Evolutionary conservation across 768 basidiomycete genomes (phyloP).

Genomic region (Coprinopsis strossmayeri): DNA sequence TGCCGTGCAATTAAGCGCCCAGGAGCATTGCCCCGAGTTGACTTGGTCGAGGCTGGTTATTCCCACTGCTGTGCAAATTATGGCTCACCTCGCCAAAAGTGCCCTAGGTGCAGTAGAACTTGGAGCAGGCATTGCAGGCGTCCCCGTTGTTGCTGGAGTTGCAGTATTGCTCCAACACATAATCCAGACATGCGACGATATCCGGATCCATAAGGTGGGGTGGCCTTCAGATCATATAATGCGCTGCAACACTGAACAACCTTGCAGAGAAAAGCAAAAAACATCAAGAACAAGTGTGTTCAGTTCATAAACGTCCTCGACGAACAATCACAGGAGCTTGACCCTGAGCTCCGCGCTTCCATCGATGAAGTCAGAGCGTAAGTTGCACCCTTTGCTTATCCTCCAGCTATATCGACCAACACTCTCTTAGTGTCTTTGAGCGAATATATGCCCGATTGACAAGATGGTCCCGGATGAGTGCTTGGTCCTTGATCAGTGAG

Average conservation of each 20-base stretch:
- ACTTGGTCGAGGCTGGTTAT: too few relatives aligned
- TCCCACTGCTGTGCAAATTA: conserved; percentile 6
- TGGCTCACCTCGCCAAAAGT: conserved; percentile 17
- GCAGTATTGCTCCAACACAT: conserved; percentile 39
- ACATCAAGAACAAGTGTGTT: conserved; percentile 35
- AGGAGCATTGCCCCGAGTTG: too few relatives aligned
- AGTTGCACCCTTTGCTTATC: conserved; percentile 14
- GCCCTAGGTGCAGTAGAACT: conserved; percentile 30
- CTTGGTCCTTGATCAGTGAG: conserved; percentile 34
- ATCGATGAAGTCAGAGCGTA: conserved; percentile 41
- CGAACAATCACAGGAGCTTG: conserved; percentile 28
- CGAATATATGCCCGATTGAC: conserved; percentile 31
- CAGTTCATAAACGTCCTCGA: conserved; percentile 30
- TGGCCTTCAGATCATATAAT: too few relatives aligned
- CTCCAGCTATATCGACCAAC: background rate
- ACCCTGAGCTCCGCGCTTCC: conserved; percentile 30
- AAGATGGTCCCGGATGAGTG: conserved; percentile 32
- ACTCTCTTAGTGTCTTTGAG: conserved; percentile 30
- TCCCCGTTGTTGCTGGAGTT: conserved; percentile 39
- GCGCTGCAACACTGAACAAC: too few relatives aligned
- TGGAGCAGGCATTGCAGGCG: conserved; percentile 35
- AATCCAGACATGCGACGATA: conserved; percentile 35
- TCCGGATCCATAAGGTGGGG: conserved; percentile 42
- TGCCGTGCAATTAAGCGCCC: conserved; percentile 1
- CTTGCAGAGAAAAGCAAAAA: conserved; percentile 34